Evolutionary conservation across 306 rosid species (phyloP), one percentile per base, ranked within the genome.

Genomic region (Morella rubra): DNA sequence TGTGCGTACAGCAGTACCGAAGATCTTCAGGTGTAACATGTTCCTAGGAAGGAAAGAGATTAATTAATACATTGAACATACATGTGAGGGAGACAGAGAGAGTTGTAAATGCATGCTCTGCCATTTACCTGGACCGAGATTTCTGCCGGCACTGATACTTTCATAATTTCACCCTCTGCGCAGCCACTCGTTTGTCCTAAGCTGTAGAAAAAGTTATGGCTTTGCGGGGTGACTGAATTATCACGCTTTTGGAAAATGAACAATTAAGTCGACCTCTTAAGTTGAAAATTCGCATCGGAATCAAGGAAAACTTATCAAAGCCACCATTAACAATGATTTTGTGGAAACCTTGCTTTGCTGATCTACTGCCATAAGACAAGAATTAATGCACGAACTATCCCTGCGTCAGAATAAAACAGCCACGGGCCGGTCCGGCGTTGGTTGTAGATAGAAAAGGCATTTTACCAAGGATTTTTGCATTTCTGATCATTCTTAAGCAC

Each of bases 181-280:
- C 80, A 67, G 74, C 74, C 80, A 24, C 66, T 8, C 42, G 14
- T 8, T 76, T 65, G 74, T 76, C 80, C 14, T 67, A 47, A 6
- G 50, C 62, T 59, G 76, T 16, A 24, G n/a, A 56, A 67, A 68
- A 69, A 37, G 22, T 27, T 18, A 18, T 66, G 71, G 16, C 51
- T n/a, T n/a, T 4, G 20, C 24, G 5, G 47, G 51, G 50, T 42
- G 4, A 40, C 42, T 27, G 49, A 65, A 65, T 65, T 66, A 66
- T 42, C 14, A 65, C 6, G 49, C 71, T 65, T 65, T 65, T 41
- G 50, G 71, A 65, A 65, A 42, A 32, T 65, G 49, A 41, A 65
- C 24, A 65, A 27, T 27, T 27, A 27, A 27, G 32, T 27, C 32
- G 32, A 65, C 14, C 71, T 65, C 42, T 8, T 27, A n/a, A n/a